These are phyloP conservation scores for Stromatinia cepivora DNA, from an alignment of 2,329 filamentous ascomycete species.

Conservation along the genomic window DNA sequence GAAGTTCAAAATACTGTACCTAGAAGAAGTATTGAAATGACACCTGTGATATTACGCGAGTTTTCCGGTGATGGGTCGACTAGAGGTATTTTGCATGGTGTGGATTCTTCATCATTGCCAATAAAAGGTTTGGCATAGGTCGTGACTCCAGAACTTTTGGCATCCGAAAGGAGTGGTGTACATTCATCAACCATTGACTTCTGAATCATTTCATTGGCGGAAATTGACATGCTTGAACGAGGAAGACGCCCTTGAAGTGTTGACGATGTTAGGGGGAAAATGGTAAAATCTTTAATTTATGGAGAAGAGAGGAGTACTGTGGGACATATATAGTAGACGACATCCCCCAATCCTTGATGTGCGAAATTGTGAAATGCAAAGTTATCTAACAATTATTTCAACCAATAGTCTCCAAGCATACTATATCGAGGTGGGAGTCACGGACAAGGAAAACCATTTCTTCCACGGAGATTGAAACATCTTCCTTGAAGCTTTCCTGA, in stretches of 20 bases:
- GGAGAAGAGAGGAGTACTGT: neutral
- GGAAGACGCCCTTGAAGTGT: neutral
- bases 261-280: neutral
- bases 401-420: neutral
- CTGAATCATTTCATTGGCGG: no score
- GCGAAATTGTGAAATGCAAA: neutral
- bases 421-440: neutral
- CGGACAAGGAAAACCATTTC: neutral
- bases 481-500: neutral
- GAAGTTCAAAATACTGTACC: conserved; percentile 16
- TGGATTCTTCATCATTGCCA: neutral
- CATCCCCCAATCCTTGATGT: neutral
- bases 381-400: neutral
- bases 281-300: neutral
- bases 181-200: neutral
- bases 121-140: neutral
- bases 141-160: neutral
- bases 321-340: neutral
- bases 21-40: conserved; percentile 31
- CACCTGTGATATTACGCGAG: conserved; percentile 25
- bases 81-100: neutral
- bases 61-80: neutral
- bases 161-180: conserved; percentile 2
- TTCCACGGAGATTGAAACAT: no score
- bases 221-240: neutral